Conservation (phyloP, 2,329 filamentous ascomycete species). For the Macrophomina tecta region DNA sequence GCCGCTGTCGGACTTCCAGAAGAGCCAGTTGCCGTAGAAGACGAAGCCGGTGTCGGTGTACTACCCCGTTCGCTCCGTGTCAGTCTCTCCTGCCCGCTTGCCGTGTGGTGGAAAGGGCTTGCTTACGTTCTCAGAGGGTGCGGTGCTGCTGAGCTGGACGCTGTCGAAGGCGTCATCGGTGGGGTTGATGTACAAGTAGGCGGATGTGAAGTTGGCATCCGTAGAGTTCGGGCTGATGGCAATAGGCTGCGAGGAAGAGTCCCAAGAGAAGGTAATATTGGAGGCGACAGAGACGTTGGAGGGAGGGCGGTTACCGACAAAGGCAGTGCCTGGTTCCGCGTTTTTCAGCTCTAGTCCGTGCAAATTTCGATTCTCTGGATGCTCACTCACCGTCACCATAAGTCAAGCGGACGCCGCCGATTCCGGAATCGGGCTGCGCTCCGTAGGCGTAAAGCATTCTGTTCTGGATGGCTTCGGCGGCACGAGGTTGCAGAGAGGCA, state of each 20-base stretch:
- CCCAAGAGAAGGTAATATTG: constrained; percentile 23
- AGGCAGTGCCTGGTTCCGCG: neutral
- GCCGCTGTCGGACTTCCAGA: constrained; percentile 17
- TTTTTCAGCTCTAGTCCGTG: neutral
- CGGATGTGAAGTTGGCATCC: constrained; percentile 1
- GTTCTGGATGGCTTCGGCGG: neutral
- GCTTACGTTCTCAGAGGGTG: neutral
- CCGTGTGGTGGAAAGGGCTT: too few species aligned
- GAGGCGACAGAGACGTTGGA: constrained; percentile 19
- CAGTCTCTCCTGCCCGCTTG: too few species aligned
- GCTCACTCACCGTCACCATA: constrained; percentile 20
- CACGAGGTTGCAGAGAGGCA: constrained; percentile 15
- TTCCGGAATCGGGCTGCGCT: constrained; percentile 9
- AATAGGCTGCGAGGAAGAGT: neutral
- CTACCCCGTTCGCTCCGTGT: too few species aligned
- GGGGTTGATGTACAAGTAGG: constrained; percentile 25
- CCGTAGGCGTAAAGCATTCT: constrained; percentile 24
- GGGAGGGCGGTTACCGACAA: constrained; percentile 13
- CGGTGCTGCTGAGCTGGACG: constrained; percentile 9
- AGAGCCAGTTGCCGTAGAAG: constrained; percentile 25
- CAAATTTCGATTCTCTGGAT: neutral
- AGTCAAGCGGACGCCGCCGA: constrained; percentile 18
- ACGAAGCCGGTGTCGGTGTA: constrained; percentile 25
- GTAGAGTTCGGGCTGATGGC: constrained; percentile 14
- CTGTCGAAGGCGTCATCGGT: constrained; percentile 15